Percentiles rank a stretch among this genome's conserved stretches.
These are phyloP conservation scores for Globisporangium yorkense DNA, from an alignment of 352 stramenopile genomes.

Conservation along the genomic window DNA sequence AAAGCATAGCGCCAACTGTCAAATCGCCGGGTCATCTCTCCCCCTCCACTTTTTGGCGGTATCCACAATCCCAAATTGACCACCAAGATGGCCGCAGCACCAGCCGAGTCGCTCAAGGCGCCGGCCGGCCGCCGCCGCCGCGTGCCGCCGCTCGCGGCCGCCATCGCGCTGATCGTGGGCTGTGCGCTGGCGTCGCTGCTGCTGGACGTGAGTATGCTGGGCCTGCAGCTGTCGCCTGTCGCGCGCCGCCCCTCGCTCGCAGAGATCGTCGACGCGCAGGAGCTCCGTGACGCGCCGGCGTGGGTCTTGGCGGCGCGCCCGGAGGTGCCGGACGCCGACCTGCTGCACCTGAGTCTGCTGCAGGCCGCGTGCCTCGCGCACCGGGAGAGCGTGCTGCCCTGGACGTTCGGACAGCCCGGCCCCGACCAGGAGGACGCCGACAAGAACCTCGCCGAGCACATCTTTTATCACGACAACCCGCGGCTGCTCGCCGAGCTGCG, in stretches of 20 bases:
- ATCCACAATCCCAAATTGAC: too few relatives aligned
- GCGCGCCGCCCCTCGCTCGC: background rate
- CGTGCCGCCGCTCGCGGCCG: background rate
- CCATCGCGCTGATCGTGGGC: background rate
- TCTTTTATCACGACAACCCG: conserved; percentile 18
- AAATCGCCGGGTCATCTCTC: too few relatives aligned
- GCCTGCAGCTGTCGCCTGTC: background rate
- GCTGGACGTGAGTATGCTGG: background rate
- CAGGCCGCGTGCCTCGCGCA: conserved; percentile 16
- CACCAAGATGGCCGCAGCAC: too few relatives aligned
- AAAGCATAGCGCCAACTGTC: too few relatives aligned
- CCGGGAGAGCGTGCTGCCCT: conserved; percentile 22
- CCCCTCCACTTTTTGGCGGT: too few relatives aligned
- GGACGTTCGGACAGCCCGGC: conserved; percentile 10
- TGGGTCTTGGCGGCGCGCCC: background rate
- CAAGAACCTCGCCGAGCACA: conserved; percentile 30
- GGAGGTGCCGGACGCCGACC: conserved; percentile 8
- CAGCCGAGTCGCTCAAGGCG: too few relatives aligned
- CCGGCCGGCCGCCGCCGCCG: too few relatives aligned
- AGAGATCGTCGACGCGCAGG: background rate
- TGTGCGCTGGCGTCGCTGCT: background rate
- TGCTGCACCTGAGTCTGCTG: conserved; percentile 21
- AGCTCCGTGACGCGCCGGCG: background rate
- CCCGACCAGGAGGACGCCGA: conserved; percentile 1
- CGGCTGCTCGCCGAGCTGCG: background rate